These are phyloP conservation scores for Colletotrichum shisoi DNA, from an alignment of 2,329 filamentous ascomycete genomes.

Conservation along the genomic window DNA sequence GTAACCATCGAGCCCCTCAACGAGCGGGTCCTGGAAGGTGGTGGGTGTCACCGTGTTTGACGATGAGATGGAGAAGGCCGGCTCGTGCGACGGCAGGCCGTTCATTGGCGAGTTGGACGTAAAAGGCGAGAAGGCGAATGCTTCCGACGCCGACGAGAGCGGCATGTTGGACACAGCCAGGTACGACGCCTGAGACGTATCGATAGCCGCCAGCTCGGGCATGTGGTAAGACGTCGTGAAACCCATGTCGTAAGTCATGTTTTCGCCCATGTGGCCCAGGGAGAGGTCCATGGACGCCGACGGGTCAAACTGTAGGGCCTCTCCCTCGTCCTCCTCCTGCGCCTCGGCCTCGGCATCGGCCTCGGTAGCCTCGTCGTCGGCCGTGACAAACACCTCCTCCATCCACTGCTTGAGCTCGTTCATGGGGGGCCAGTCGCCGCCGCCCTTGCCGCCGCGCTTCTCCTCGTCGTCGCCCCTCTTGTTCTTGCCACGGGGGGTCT, in stretches of 20 bases:
- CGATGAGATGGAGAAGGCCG: slow-evolving; percentile 38
- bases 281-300: slow-evolving; percentile 34
- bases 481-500: slow-evolving; percentile 57
- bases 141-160: slow-evolving; percentile 32
- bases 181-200: slow-evolving; percentile 29
- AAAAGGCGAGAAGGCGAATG: slow-evolving; percentile 35
- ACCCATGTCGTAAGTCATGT: slow-evolving; percentile 33
- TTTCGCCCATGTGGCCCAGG: slow-evolving; percentile 37
- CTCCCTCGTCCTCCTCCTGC: slow-evolving; percentile 44
- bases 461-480: slow-evolving; percentile 53
- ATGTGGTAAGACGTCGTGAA: slow-evolving; percentile 27
- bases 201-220: slow-evolving; percentile 34
- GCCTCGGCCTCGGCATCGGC: slow-evolving; percentile 39
- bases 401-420: slow-evolving; percentile 67
- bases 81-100: slow-evolving; percentile 34
- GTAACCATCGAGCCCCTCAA: slow-evolving; percentile 30
- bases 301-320: slow-evolving; percentile 22
- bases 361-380: slow-evolving; percentile 47
- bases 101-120: slow-evolving; percentile 35
- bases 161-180: slow-evolving; percentile 35
- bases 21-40: slow-evolving; percentile 30
- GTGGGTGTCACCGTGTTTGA: slow-evolving; percentile 38
- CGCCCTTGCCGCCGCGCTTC: slow-evolving; percentile 63
- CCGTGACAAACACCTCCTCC: slow-evolving; percentile 58
- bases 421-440: slow-evolving; percentile 65